A percentile compares a stretch with the other conserved stretches of the same genome.
Conservation (phyloP, 2,329 filamentous ascomycete genomes). For the Apiospora pterosperma region DNA sequence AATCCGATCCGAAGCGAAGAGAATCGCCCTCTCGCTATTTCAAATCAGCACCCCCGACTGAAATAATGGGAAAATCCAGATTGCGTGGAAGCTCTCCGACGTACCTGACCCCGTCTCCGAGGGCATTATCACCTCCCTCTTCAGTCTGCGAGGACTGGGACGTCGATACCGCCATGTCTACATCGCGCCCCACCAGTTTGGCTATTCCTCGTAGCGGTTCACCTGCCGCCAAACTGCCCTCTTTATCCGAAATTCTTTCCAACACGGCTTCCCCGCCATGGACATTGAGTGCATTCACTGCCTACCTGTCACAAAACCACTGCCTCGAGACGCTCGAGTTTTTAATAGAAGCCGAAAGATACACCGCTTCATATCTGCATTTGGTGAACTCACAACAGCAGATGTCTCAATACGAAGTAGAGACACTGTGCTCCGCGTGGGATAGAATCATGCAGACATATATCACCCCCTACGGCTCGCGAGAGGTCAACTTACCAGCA, state of each 20-base stretch:
- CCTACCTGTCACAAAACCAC: slow-evolving; percentile 94
- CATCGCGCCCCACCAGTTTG: slow-evolving; percentile 48
- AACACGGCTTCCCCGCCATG: slow-evolving; percentile 85
- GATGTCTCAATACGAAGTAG: slow-evolving; percentile 42
- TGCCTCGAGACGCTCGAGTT: slow-evolving; percentile 96
- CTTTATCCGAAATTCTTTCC: slow-evolving; percentile 81
- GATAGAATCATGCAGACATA: slow-evolving; percentile 85
- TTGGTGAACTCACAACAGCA: slow-evolving; percentile 37
- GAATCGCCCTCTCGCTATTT: not conserved
- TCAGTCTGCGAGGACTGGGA: slow-evolving; percentile 44
- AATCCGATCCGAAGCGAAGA: not conserved
- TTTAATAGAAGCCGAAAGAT: slow-evolving; percentile 88
- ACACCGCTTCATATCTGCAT: slow-evolving; percentile 58
- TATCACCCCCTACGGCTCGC: slow-evolving; percentile 77
- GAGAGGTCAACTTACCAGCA: slow-evolving; percentile 87
- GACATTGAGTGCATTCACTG: slow-evolving; percentile 91
- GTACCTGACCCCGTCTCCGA: slow-evolving; percentile 37
- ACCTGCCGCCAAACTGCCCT: slow-evolving; percentile 51
- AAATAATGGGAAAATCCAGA: slow-evolving; percentile 45
- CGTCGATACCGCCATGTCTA: slow-evolving; percentile 39
- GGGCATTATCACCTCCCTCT: slow-evolving; percentile 41
- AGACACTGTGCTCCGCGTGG: slow-evolving; percentile 80
- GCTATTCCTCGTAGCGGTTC: slow-evolving; percentile 37
- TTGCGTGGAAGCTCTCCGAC: slow-evolving; percentile 41
- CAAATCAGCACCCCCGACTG: not conserved